Percentiles rank a stretch among this genome's conserved stretches.
Evolutionary conservation across 108 stramenopile species (phyloP).

Genomic region (Cyclotella cryptica): DNA sequence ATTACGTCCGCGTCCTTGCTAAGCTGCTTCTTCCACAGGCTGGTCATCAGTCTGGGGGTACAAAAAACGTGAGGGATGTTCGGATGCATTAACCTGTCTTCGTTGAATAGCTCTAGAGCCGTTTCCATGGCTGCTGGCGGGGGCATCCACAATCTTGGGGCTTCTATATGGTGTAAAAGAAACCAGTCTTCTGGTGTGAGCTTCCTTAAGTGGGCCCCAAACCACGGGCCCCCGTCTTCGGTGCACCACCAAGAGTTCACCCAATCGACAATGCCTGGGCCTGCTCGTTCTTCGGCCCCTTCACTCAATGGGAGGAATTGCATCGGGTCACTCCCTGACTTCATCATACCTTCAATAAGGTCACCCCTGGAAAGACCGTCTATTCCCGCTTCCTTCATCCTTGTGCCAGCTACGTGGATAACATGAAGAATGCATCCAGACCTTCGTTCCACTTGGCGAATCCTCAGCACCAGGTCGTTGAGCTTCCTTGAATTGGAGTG

Average conservation of each 20-base stretch:
- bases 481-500: too few relatives aligned
- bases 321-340: slow-evolving; percentile 16
- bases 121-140: slow-evolving; percentile 14
- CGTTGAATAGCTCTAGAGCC: slow-evolving; percentile 15
- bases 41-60: background rate
- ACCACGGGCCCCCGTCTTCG: background rate
- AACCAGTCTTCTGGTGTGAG: slow-evolving; percentile 13
- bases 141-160: slow-evolving; percentile 16
- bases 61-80: slow-evolving; percentile 5
- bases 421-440: slow-evolving; percentile 21
- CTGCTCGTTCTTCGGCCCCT: background rate
- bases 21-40: slow-evolving; percentile 1
- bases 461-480: slow-evolving; percentile 38
- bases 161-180: background rate
- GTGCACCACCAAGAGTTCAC: background rate
- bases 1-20: slow-evolving; percentile 24
- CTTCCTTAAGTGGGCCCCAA: background rate
- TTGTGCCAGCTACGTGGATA: slow-evolving; percentile 25
- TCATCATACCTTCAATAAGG: slow-evolving; percentile 64
- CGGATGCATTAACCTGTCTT: background rate
- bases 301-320: slow-evolving; percentile 14
- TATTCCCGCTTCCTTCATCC: slow-evolving; percentile 23
- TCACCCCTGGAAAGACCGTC: slow-evolving; percentile 48
- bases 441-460: slow-evolving; percentile 4
- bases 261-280: background rate